Evolutionary conservation across 176 grass and related monocot species (phyloP), one percentile per base, ranked within the genome.

Genomic region (Thalia dealbata): DNA sequence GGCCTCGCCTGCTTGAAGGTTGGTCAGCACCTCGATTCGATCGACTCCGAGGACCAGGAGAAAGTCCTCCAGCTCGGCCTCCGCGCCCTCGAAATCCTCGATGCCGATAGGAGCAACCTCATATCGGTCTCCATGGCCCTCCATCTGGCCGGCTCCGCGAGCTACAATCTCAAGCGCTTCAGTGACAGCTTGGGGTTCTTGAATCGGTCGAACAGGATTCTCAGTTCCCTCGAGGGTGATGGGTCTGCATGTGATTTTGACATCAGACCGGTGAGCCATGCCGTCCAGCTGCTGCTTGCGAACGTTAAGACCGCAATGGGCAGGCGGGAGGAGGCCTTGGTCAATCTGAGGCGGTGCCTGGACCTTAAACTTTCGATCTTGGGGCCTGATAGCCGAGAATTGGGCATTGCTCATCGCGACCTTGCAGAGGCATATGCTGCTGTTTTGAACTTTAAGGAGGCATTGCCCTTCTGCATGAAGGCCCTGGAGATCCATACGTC

Each of bases 1-100:
- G 89, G 84, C 7, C 84, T 97, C 28, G 93, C 93, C 69, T 97
- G 93, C 83, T 73, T 97, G 60, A 97, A 97, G 85, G 89, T 97
- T 45, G 93, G 93, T 30, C 93, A 97, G 83, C 89, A 92, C 70
- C 87, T 97, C 38, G 93, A 97, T 1, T 73, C 87, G 0, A 86
- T 82, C 0, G 85, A 73, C 75, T 70, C 74, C 38, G 71, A 66
- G 3, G 70, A 92, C 11, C 52, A 86, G 12, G 82, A 86, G 30
- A 74, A 82, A 63, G 27, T 97, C 73, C 84, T 97, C 59, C 14
- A 60, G 35, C 84, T 92, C 23, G 89, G 82, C 6, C 80, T 97
- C 59, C 86, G 93, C 13, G 82, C 87, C 48, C 48, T 96, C 8
- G 35, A 45, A 6, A 92, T 92, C 66, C 86, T 97, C 68, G 87